Evolutionary conservation across 148 eudicot species (phyloP), one percentile per base, ranked within the genome.

Genomic region (Rhododendron molle): DNA sequence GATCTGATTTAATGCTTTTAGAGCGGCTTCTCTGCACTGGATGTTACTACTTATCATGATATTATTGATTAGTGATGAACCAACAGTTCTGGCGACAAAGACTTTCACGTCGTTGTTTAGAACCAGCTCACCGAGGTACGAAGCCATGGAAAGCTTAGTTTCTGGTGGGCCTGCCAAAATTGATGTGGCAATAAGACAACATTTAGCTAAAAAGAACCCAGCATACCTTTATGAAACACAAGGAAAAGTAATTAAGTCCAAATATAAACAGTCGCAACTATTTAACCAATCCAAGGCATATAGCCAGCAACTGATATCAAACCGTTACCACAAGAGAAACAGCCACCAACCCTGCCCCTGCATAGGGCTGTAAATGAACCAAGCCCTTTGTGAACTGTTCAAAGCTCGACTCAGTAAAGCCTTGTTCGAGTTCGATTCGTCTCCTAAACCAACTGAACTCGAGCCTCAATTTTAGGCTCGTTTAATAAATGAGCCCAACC

Each of bases 81-180:
- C 98, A 62, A 89, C 96, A 2, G 92, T 91, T 81, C 81, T 85
- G 84, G 98, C 97, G 32, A 96, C 98, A 80, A 86, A 86, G 47
- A 93, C 92, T 88, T 95, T 96, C 58, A 93, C 92, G n/a, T 96
- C 99, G 83, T 95, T 93, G 85, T 95, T 94, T 28, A 95, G 87
- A 85, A 84, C 93, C 85, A 91, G 87, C 82, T 95, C 96, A n/a
- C 99, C 99, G 26, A 96, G 98, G 87, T 92, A 91, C 46, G 93
- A 71, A 80, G 98, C 99, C 99, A 96, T 95, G 58, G 97, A 92
- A 65, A 96, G 69, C 87, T 92, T 96, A 67, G 91, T 92, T 81
- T 94, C 98, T 44, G 91, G 93, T 49, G 93, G 81, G 80, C 99
- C 99, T 96, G 96, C 79, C 89, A 80, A 26, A 69, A 84, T 49